A percentile compares a stretch with the other conserved stretches of the same genome.
These are phyloP conservation scores for Pleochaeta shiraiana DNA, from an alignment of 2,329 filamentous ascomycete species.

Conservation along the genomic window DNA sequence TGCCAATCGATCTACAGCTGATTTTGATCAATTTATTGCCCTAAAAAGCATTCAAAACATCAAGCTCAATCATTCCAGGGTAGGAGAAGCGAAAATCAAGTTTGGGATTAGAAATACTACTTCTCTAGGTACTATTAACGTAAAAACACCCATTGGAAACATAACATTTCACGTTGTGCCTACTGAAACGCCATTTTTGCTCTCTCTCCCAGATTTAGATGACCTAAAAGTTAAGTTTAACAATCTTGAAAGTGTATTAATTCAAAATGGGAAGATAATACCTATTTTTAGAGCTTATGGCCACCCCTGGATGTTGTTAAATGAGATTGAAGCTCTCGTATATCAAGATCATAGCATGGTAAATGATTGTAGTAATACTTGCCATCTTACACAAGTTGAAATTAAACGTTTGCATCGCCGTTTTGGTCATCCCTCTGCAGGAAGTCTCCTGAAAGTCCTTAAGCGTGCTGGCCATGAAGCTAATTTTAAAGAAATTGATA, in stretches of 20 bases:
- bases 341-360: neutral
- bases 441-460: neutral
- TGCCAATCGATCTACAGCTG: neutral
- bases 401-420: neutral
- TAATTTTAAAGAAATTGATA: neutral
- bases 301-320: constrained; percentile 2
- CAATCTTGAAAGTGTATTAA: neutral
- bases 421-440: neutral
- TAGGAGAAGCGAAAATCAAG: neutral
- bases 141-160: neutral
- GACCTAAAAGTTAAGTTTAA: neutral
- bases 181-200: neutral
- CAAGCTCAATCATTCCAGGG: neutral
- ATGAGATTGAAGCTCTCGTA: neutral
- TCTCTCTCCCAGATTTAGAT: constrained; percentile 1
- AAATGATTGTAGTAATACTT: neutral
- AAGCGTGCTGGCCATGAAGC: neutral
- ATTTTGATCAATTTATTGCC: neutral
- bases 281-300: neutral
- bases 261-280: neutral
- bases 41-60: neutral
- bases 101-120: neutral
- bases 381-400: neutral
- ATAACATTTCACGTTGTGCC: constrained; percentile 1
- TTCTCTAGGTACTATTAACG: neutral